Conservation (phyloP, 495 filamentous ascomycete species). For the Parathielavia appendiculata region DNA sequence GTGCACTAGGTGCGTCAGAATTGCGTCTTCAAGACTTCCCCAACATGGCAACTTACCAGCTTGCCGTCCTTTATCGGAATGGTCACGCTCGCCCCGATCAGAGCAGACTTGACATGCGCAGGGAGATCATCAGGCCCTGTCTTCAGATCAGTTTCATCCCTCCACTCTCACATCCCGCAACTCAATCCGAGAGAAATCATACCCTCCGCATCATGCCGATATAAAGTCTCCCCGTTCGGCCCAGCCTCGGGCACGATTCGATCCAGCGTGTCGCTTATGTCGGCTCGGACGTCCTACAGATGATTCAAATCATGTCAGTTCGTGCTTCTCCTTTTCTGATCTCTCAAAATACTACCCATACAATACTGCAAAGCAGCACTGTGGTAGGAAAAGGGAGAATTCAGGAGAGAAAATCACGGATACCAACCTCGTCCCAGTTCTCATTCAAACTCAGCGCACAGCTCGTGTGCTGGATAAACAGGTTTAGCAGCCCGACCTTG, state of each 20-base stretch:
- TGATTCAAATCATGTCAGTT: not conserved
- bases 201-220: slow-evolving; percentile 86
- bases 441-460: slow-evolving; percentile 86
- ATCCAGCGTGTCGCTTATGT: slow-evolving; percentile 94
- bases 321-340: not conserved
- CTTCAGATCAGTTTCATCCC: slow-evolving; percentile 15
- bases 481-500: slow-evolving; percentile 79
- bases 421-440: slow-evolving; percentile 73
- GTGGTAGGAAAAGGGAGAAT: too few species aligned
- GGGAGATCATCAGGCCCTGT: slow-evolving; percentile 31
- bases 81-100: slow-evolving; percentile 82
- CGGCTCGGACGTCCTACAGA: slow-evolving; percentile 49
- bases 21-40: not conserved
- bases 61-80: slow-evolving; percentile 85
- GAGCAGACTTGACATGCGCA: slow-evolving; percentile 85
- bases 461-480: slow-evolving; percentile 89
- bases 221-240: slow-evolving; percentile 60
- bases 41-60: slow-evolving; percentile 48
- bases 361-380: not conserved
- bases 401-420: not conserved
- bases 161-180: slow-evolving; percentile 10
- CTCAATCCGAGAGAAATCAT: slow-evolving; percentile 48
- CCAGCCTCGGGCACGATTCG: slow-evolving; percentile 74
- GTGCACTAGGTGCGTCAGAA: slow-evolving; percentile 30
- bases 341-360: not conserved